Percentiles rank a stretch among this genome's conserved stretches.
Evolutionary conservation across 371 early-diverging fungal genomes (phyloP).

Genomic region (Capniomyces stellatus): DNA sequence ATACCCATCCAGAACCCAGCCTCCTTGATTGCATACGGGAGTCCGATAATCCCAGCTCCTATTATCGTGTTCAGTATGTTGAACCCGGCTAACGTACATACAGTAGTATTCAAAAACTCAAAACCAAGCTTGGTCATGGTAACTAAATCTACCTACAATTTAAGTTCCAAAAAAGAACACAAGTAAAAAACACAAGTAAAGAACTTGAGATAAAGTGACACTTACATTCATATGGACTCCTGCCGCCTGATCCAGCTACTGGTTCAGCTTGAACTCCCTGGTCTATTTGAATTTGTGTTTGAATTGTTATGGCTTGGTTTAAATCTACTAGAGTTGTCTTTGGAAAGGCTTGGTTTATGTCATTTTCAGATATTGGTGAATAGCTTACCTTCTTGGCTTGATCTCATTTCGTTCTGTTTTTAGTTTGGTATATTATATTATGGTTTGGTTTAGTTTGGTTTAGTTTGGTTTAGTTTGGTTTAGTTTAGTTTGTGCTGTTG

Average conservation of each 20-base stretch:
- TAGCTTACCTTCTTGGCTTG: background rate
- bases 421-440: too few relatives aligned
- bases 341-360: too few relatives aligned
- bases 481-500: too few relatives aligned
- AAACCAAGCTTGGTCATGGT: background rate
- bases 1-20: constrained; percentile 53
- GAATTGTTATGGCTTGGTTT: too few relatives aligned
- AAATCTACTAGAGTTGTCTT: too few relatives aligned
- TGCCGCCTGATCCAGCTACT: background rate
- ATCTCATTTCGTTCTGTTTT: too few relatives aligned
- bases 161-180: too few relatives aligned
- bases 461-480: too few relatives aligned
- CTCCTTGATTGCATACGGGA: constrained; percentile 41
- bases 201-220: background rate
- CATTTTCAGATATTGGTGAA: background rate
- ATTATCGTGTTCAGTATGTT: constrained; percentile 61
- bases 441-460: too few relatives aligned
- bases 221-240: background rate
- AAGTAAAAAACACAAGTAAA: background rate
- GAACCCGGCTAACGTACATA: constrained; percentile 19
- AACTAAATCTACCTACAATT: background rate
- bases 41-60: constrained; percentile 47
- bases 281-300: too few relatives aligned
- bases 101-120: too few relatives aligned
- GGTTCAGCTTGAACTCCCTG: too few relatives aligned